These are phyloP conservation scores for Lablab purpureus DNA, from an alignment of 306 rosid species.

Conservation along the genomic window DNA sequence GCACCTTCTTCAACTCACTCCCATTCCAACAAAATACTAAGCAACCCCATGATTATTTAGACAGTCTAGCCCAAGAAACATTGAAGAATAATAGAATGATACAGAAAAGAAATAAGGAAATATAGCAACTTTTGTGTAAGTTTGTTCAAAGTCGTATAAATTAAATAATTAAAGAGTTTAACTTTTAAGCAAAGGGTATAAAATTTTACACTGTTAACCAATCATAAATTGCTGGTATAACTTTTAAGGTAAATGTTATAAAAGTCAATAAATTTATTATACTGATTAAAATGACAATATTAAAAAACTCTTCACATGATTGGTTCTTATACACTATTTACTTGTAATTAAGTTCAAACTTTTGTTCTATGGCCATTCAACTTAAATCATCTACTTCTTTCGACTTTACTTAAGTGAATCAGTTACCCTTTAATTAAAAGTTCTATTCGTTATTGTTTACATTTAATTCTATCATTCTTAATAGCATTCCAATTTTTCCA, in stretches of 20 bases:
- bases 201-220: background rate
- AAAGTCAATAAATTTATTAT: background rate
- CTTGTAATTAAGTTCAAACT: no score
- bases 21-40: constrained; percentile 15
- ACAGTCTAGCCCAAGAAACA: background rate
- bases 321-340: background rate
- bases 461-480: background rate
- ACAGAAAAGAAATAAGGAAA: background rate
- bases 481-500: background rate
- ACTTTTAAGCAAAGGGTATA: background rate
- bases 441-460: background rate
- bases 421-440: background rate
- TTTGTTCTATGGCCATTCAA: background rate
- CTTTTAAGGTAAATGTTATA: background rate
- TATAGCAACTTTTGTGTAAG: background rate
- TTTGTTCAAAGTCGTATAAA: background rate
- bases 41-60: constrained; percentile 13
- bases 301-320: background rate
- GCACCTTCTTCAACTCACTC: constrained; percentile 20
- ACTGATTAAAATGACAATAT: background rate
- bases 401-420: background rate
- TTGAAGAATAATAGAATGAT: background rate
- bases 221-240: background rate
- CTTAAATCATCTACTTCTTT: background rate
- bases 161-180: background rate